Evolutionary conservation across 768 basidiomycete genomes (phyloP).

Genomic region (Butyriboletus loyo): DNA sequence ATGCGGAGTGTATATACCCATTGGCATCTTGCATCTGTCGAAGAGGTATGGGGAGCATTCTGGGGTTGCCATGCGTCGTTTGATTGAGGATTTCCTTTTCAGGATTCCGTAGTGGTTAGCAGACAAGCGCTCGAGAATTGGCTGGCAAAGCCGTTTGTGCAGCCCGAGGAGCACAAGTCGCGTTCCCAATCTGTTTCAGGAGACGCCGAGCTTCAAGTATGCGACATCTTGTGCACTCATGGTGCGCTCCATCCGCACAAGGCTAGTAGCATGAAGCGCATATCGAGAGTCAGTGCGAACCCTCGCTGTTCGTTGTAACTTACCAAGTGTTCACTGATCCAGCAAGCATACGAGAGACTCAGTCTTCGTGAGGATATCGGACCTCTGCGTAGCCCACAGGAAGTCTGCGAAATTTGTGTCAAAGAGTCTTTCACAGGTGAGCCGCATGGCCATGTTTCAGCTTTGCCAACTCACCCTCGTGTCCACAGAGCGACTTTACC

Average conservation of each 20-base stretch:
- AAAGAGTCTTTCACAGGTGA: slow-evolving; percentile 55
- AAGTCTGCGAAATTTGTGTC: slow-evolving; percentile 65
- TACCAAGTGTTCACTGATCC: neutral
- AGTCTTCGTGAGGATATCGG: slow-evolving; percentile 43
- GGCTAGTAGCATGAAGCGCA: slow-evolving; percentile 62
- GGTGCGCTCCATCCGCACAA: slow-evolving; percentile 58
- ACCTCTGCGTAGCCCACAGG: slow-evolving; percentile 44
- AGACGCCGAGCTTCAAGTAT: slow-evolving; percentile 20
- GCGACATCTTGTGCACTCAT: slow-evolving; percentile 62
- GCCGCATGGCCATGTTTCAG: neutral
- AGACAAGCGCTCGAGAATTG: slow-evolving; percentile 59
- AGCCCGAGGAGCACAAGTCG: slow-evolving; percentile 21
- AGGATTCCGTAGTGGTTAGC: slow-evolving; percentile 61
- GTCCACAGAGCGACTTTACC: slow-evolving; percentile 62
- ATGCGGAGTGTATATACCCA: slow-evolving; percentile 59
- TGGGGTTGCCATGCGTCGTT: slow-evolving; percentile 6
- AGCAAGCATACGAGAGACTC: slow-evolving; percentile 28
- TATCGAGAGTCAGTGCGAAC: slow-evolving; percentile 45
- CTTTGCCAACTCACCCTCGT: neutral
- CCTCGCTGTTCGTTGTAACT: neutral
- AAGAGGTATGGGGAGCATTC: slow-evolving; percentile 42
- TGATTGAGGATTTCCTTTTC: slow-evolving; percentile 8
- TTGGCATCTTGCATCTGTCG: slow-evolving; percentile 52
- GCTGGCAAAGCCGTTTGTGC: slow-evolving; percentile 41
- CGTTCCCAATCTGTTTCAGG: slow-evolving; percentile 15